These are phyloP conservation scores for Escovopsis sp. DNA, from an alignment of 2,329 filamentous ascomycete genomes.

Conservation along the genomic window DNA sequence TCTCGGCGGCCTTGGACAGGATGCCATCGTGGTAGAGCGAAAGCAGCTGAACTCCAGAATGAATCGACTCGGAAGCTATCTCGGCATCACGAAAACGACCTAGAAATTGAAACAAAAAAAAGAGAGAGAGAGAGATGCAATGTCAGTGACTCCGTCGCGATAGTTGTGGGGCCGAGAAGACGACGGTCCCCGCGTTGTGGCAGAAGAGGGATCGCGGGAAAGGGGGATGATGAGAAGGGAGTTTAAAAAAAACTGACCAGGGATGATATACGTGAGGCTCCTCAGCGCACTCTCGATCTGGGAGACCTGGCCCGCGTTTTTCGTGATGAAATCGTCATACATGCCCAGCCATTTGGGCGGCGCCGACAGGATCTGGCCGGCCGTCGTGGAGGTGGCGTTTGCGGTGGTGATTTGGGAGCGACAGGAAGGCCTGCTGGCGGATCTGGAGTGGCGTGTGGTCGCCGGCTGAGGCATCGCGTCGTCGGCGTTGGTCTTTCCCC, in stretches of 20 bases:
- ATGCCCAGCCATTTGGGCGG: slow-evolving; percentile 52
- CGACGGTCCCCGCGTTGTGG: no score
- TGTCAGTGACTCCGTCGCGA: no score
- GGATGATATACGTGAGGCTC: slow-evolving; percentile 90
- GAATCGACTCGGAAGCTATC: slow-evolving; percentile 82
- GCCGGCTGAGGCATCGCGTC: slow-evolving; percentile 3
- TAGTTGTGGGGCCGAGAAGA: not conserved
- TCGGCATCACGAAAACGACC: slow-evolving; percentile 84
- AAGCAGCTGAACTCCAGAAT: slow-evolving; percentile 78
- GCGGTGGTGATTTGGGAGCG: not conserved
- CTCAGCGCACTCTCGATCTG: slow-evolving; percentile 90
- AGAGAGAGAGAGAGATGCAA: not conserved
- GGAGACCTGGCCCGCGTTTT: slow-evolving; percentile 84
- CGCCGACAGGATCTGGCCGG: slow-evolving; percentile 33
- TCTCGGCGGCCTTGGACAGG: slow-evolving; percentile 47
- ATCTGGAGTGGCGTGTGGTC: slow-evolving; percentile 1
- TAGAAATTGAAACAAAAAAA: slow-evolving; percentile 14
- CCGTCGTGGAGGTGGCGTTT: slow-evolving; percentile 8
- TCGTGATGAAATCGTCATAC: slow-evolving; percentile 85
- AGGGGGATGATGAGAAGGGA: not conserved
- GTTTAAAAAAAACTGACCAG: slow-evolving; percentile 36
- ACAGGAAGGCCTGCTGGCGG: slow-evolving; percentile 3
- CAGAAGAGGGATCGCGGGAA: not conserved
- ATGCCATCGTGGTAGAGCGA: slow-evolving; percentile 87
- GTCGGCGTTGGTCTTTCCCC: not conserved